Base-by-base conservation (phyloP, 352 stramenopile species). In the Plasmopara muralis region DNA sequence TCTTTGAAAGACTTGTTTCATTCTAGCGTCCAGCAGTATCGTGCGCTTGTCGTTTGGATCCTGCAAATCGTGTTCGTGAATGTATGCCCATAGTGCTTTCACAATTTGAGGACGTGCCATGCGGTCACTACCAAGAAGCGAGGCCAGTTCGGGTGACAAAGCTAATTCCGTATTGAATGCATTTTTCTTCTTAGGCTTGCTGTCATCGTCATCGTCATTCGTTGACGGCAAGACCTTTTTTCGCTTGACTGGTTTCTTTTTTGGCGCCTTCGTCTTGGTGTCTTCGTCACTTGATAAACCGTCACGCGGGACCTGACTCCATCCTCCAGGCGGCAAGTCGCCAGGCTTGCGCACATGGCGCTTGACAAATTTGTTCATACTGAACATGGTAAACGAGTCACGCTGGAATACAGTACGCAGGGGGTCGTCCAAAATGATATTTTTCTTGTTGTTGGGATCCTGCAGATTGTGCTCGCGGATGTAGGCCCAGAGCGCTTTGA, bases 401-500 rank as follows among this genome's bases (percentile, higher is more conserved):
- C 80, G 70, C 48, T 89, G 77, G 53, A 93, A 93, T 7, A 93
- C 81, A 16, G 57, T 62, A 43, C 74, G 73, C 48, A 98, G 61
- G 33, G 62, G 84, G 29, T 91, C 85, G 59, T 98, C 92, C 45
- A 96, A 67, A 8, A 97, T 53, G 53, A 98, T 98, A 47, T 85
- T 73, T 14, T 92, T 83, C 65, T 95, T 96, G 62, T 98, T 95
- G 29, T 83, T 81, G 6, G 95, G 95, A 69, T 98, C 93, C 68
- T 98, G 95, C 33, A 98, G 75, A 20, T 95, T 64, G 56, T 98
- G 77, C 49, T 96, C 87, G 43, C 83, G 85, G 48, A 98, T 98
- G 65, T 98, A 98, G 45, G 95, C 85, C 95, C 95, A 98, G 2
- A 98, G 51, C n/a, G 72, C 68, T 61, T 98, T 98, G 31, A 98